A percentile compares a stretch with the other conserved stretches of the same genome.
phyloP scores from a whole-genome alignment of 768 basidiomycete genomes.

The Russula earlei region DNA sequence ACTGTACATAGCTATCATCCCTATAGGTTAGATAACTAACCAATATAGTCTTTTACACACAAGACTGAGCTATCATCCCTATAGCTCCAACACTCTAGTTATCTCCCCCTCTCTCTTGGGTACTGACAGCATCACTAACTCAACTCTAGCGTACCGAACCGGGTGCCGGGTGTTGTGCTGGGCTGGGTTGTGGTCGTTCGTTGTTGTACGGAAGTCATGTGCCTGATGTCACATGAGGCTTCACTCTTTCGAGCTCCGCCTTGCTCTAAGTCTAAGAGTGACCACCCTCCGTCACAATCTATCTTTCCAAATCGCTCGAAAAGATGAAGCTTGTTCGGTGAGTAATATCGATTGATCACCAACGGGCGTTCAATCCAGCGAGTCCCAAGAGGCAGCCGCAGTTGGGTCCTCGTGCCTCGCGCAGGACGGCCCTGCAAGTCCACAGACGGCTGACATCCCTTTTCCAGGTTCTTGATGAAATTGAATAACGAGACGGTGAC shows the following conservation, averaged over 20 bases:
- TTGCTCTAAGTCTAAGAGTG: constrained; percentile 6
- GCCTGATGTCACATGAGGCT: too few species aligned
- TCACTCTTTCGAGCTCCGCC: constrained; percentile 9
- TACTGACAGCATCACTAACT: too few species aligned
- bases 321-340: constrained; percentile 16
- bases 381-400: neutral
- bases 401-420: neutral
- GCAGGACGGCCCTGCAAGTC: neutral
- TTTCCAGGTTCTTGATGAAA: constrained; percentile 92
- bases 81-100: too few species aligned
- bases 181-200: too few species aligned
- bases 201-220: too few species aligned
- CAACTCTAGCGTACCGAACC: too few species aligned
- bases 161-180: too few species aligned
- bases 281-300: neutral
- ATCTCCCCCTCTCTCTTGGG: too few species aligned
- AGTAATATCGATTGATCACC: neutral
- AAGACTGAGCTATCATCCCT: too few species aligned
- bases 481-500: constrained; percentile 99
- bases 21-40: too few species aligned
- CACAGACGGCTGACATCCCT: neutral
- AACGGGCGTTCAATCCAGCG: neutral
- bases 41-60: too few species aligned
- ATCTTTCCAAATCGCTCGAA: neutral
- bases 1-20: too few species aligned